Percentiles rank a stretch among this genome's conserved stretches.
phyloP scores from a whole-genome alignment of 1,139 yeast species.

The Zhuliangozyma blackwelliae region DNA sequence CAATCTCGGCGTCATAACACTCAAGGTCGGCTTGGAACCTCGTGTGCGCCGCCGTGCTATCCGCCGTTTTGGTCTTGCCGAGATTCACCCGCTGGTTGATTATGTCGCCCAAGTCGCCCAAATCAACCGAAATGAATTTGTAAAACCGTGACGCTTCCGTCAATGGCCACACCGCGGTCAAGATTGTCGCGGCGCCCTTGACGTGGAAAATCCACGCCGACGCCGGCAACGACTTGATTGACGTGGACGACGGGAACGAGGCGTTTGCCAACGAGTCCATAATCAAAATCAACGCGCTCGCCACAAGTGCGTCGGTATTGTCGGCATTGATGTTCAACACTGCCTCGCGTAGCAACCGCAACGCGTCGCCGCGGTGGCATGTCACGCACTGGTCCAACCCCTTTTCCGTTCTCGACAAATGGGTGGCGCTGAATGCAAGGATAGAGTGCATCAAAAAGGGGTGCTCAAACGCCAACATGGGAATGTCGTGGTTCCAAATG shows the following conservation, averaged over 20 bases:
- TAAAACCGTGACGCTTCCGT: conserved; percentile 73
- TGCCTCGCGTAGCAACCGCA: conserved; percentile 75
- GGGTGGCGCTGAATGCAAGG: conserved; percentile 88
- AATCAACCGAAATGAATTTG: conserved; percentile 73
- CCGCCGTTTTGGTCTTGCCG: conserved; percentile 8
- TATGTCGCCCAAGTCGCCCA: conserved; percentile 79
- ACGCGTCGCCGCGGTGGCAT: conserved; percentile 82
- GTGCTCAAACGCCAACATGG: conserved; percentile 79
- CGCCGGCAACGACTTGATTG: conserved; percentile 71
- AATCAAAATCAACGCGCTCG: conserved; percentile 81
- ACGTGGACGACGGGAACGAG: conserved; percentile 61
- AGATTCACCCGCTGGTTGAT: conserved; percentile 46
- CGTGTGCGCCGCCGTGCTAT: conserved; percentile 4
- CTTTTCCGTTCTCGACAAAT: conserved; percentile 69
- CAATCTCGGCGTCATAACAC: conserved; percentile 83
- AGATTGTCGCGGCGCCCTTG: conserved; percentile 91
- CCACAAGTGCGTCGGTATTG: conserved; percentile 89
- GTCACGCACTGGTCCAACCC: conserved; percentile 83
- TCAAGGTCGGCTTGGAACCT: conserved; percentile 55
- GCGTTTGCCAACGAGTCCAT: conserved; percentile 96
- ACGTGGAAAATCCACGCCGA: conserved; percentile 97
- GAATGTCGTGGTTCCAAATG: conserved; percentile 86
- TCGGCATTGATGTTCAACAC: conserved; percentile 78
- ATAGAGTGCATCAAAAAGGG: conserved; percentile 92
- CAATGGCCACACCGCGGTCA: conserved; percentile 92